phyloP scores from a whole-genome alignment of 2,329 filamentous ascomycete genomes.

The Phaeophleospora eucalypticola region DNA sequence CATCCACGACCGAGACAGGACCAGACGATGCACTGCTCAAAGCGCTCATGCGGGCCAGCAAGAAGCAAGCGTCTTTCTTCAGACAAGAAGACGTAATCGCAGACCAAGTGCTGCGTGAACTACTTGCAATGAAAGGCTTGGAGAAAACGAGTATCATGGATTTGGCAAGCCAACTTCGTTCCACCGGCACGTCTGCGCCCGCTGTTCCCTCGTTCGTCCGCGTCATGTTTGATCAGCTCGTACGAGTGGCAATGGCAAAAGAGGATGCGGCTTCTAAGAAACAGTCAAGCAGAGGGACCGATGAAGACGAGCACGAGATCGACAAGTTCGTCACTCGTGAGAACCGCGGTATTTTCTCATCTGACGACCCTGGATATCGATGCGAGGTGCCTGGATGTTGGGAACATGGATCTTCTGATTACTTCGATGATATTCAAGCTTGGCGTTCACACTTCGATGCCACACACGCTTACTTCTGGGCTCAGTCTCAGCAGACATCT shows the following conservation, averaged over 20 bases:
- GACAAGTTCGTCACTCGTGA: neutral
- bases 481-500: neutral
- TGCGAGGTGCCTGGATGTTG: neutral
- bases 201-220: too few relatives aligned
- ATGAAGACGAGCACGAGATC: neutral
- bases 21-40: neutral
- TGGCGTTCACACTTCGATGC: neutral
- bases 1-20: too few relatives aligned
- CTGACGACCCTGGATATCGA: neutral
- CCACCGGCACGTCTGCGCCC: too few relatives aligned
- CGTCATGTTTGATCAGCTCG: too few relatives aligned
- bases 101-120: slow-evolving; percentile 2
- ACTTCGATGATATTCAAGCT: neutral
- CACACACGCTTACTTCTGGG: neutral
- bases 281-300: neutral
- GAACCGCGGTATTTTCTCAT: neutral
- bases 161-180: too few relatives aligned
- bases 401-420: neutral
- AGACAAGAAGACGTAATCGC: slow-evolving; percentile 4
- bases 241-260: too few relatives aligned
- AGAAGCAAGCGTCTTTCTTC: slow-evolving; percentile 3
- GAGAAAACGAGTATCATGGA: too few relatives aligned
- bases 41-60: slow-evolving; percentile 3
- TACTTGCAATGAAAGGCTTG: too few relatives aligned
- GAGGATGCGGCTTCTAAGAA: too few relatives aligned